phyloP scores from a whole-genome alignment of 768 basidiomycete genomes.

The Multifurca ochricompacta region DNA sequence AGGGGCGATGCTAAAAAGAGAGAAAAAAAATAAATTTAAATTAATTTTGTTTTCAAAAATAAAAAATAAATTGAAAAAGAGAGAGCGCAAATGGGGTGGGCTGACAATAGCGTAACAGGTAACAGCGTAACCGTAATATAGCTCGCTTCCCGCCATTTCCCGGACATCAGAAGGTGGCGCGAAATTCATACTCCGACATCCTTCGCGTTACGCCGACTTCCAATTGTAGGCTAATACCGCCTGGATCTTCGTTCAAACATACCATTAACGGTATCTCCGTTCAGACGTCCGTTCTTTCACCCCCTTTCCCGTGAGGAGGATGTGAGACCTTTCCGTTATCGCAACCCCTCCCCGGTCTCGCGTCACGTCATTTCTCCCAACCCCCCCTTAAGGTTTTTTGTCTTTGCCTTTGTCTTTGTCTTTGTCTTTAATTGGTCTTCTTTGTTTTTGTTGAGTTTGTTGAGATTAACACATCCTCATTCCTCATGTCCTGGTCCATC shows the following conservation, averaged over 20 bases:
- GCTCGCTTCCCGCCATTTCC: slow-evolving; percentile 1
- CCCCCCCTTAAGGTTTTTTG: background rate
- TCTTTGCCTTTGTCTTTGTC: background rate
- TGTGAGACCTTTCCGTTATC: slow-evolving; percentile 10
- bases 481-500: background rate
- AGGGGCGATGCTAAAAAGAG: too few species aligned
- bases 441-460: too few species aligned
- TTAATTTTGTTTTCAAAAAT: too few species aligned
- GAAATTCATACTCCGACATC: slow-evolving; percentile 12
- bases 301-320: background rate
- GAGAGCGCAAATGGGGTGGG: slow-evolving; percentile 10
- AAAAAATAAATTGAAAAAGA: too few species aligned
- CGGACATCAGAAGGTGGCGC: slow-evolving; percentile 20
- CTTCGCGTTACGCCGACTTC: slow-evolving; percentile 7
- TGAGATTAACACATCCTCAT: background rate
- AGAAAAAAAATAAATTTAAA: too few species aligned
- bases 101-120: slow-evolving; percentile 14
- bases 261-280: slow-evolving; percentile 15
- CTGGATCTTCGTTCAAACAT: background rate
- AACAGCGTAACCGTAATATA: background rate
- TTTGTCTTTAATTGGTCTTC: background rate
- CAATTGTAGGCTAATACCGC: slow-evolving; percentile 3
- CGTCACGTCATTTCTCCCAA: too few species aligned
- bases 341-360: slow-evolving; percentile 4
- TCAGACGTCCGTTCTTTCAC: background rate